A percentile compares a stretch with the other conserved stretches of the same genome.
Conservation (phyloP, 306 rosid species). For the Astragalus glycyphyllos region DNA sequence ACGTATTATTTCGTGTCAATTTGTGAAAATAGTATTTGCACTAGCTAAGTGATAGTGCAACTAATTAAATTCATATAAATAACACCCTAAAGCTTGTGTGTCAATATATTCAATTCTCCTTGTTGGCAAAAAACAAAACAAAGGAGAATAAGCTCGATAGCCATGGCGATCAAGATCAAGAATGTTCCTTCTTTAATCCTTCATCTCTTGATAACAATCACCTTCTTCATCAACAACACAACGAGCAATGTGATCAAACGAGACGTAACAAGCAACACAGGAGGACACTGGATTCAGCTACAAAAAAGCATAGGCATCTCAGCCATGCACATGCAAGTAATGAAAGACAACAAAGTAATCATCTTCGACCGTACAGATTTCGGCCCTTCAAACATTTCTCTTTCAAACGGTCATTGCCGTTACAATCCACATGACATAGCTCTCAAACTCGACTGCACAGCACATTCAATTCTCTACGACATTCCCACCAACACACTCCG, state of each 20-base stretch:
- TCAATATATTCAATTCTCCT: too few relatives aligned
- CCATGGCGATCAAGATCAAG: conserved; percentile 67
- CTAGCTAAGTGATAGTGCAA: too few relatives aligned
- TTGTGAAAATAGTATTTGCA: too few relatives aligned
- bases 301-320: conserved; percentile 70
- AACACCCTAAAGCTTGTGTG: too few relatives aligned
- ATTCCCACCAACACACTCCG: conserved; percentile 52
- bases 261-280: conserved; percentile 10
- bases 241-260: not conserved
- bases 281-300: conserved; percentile 67
- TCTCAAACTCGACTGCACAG: conserved; percentile 71
- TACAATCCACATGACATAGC: conserved; percentile 40
- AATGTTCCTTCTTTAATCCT: conserved; percentile 46
- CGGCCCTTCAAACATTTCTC: conserved; percentile 79
- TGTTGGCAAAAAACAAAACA: conserved; percentile 12
- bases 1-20: too few relatives aligned
- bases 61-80: too few relatives aligned
- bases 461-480: conserved; percentile 79
- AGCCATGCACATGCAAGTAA: conserved; percentile 95
- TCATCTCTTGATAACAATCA: not conserved
- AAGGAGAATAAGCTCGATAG: not conserved
- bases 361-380: conserved; percentile 78
- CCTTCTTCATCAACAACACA: conserved; percentile 7
- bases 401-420: conserved; percentile 47
- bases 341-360: conserved; percentile 65